Conservation (phyloP, 192 early-diverging fungal species). For the Backusella sp. region DNA sequence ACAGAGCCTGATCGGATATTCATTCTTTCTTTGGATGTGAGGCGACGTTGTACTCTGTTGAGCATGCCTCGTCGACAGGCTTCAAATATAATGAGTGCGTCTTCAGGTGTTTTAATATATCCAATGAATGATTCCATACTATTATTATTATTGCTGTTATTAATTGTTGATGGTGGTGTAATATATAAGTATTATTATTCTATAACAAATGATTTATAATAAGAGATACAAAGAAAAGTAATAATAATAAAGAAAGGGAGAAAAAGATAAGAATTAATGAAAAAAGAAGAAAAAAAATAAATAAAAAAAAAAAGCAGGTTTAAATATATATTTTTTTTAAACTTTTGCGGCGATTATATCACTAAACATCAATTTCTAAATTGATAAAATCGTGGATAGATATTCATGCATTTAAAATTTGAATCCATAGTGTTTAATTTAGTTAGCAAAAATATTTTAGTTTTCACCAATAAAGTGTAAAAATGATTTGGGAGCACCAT, state of each 20-base stretch:
- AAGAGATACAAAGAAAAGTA: slow-evolving; percentile 5
- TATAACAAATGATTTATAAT: background rate
- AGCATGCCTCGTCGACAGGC: slow-evolving; percentile 78
- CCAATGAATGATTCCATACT: slow-evolving; percentile 83
- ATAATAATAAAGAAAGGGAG: background rate
- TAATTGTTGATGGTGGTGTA: background rate
- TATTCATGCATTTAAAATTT: slow-evolving; percentile 5
- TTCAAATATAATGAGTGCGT: slow-evolving; percentile 86
- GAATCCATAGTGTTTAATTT: background rate
- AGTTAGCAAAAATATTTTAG: background rate
- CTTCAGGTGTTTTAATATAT: slow-evolving; percentile 81
- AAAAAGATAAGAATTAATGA: background rate
- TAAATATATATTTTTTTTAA: slow-evolving; percentile 4
- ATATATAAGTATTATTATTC: background rate
- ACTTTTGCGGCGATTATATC: slow-evolving; percentile 8
- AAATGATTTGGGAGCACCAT: background rate
- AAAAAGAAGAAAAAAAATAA: background rate
- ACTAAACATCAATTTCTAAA: slow-evolving; percentile 8
- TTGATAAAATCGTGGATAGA: background rate
- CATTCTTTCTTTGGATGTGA: slow-evolving; percentile 78
- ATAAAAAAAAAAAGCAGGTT: background rate
- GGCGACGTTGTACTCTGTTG: slow-evolving; percentile 71
- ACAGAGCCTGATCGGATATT: slow-evolving; percentile 81
- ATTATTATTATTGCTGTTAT: background rate
- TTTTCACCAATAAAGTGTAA: background rate